Evolutionary conservation across 768 basidiomycete genomes (phyloP).

Genomic region (Collybia nuda): DNA sequence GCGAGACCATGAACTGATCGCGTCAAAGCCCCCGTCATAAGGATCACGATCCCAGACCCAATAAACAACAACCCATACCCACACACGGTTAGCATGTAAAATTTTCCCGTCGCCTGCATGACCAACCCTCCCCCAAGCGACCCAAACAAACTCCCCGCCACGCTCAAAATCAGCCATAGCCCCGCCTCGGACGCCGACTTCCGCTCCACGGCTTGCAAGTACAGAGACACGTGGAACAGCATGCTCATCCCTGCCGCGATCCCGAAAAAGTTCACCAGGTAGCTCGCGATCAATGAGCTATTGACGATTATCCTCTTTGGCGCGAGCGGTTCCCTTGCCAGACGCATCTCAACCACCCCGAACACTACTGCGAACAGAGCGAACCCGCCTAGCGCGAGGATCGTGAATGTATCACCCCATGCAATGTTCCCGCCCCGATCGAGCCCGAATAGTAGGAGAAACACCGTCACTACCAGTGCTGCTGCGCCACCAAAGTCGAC

Average conservation of each 20-base stretch:
- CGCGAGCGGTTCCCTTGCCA: slow-evolving; percentile 60
- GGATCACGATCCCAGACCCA: slow-evolving; percentile 35
- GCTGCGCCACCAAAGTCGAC: slow-evolving; percentile 64
- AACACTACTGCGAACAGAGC: slow-evolving; percentile 36
- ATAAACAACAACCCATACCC: slow-evolving; percentile 36
- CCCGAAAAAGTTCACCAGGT: slow-evolving; percentile 60
- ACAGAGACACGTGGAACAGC: slow-evolving; percentile 55
- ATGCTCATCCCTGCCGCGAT: slow-evolving; percentile 42
- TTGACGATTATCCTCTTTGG: slow-evolving; percentile 54
- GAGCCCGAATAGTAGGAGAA: slow-evolving; percentile 56
- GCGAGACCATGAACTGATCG: slow-evolving; percentile 37
- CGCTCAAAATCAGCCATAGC: slow-evolving; percentile 47
- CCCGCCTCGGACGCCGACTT: slow-evolving; percentile 49
- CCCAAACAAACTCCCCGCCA: slow-evolving; percentile 46
- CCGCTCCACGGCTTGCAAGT: slow-evolving; percentile 55
- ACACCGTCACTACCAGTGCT: slow-evolving; percentile 53
- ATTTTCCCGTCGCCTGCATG: slow-evolving; percentile 61
- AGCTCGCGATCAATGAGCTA: slow-evolving; percentile 48
- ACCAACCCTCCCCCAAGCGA: slow-evolving; percentile 50
- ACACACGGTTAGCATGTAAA: slow-evolving; percentile 47
- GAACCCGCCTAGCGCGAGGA: slow-evolving; percentile 33
- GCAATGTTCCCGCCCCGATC: slow-evolving; percentile 53
- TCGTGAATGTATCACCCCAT: slow-evolving; percentile 41
- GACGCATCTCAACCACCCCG: slow-evolving; percentile 42
- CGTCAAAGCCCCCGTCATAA: slow-evolving; percentile 38